phyloP scores from a whole-genome alignment of 169 alveolate genomes.

The Cryptosporidium canis region DNA sequence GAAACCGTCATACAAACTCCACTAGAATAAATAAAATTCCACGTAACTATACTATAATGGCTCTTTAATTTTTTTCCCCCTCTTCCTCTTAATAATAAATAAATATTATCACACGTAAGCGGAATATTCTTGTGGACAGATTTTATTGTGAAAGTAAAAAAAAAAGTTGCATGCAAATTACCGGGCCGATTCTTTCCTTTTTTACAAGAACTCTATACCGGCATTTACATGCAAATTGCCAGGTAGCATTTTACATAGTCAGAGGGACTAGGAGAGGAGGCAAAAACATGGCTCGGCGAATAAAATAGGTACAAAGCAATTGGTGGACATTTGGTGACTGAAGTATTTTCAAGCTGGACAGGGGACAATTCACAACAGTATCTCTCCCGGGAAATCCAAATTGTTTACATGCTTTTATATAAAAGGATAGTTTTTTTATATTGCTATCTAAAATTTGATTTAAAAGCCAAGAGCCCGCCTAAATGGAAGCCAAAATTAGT shows the following conservation, averaged over 20 bases:
- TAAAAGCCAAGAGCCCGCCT: not conserved
- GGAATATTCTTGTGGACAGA: not conserved
- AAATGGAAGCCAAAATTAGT: not conserved
- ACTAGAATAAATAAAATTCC: no score
- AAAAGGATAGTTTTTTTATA: no score
- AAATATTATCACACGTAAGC: constrained; percentile 3
- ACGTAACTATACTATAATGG: no score
- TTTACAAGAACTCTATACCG: not conserved
- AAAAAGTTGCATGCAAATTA: not conserved
- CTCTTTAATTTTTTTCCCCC: not conserved
- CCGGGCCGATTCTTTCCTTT: not conserved
- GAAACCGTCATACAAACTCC: no score
- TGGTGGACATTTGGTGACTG: no score
- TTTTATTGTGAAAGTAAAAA: not conserved
- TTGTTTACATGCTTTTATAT: no score
- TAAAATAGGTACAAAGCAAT: no score
- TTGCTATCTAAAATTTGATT: no score
- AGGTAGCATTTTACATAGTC: not conserved
- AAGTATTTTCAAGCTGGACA: no score
- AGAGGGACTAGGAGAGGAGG: not conserved
- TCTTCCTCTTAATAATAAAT: not conserved
- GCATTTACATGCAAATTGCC: not conserved
- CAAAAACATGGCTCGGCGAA: no score
- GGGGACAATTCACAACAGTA: no score
- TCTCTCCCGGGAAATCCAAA: not conserved